phyloP scores from a whole-genome alignment of 345 rosid genomes.

The Mangifera indica region DNA sequence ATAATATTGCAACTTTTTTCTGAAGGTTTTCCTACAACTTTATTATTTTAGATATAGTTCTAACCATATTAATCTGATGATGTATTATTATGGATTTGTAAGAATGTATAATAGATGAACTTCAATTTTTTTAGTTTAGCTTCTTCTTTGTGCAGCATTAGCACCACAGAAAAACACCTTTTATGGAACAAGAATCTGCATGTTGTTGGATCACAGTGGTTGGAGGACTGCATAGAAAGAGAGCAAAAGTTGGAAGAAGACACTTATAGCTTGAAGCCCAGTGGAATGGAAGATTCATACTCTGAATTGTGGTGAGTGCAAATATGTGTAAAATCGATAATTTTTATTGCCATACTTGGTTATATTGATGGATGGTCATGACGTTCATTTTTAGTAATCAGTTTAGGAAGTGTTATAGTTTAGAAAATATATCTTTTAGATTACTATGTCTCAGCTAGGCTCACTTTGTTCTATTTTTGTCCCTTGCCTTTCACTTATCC shows the following conservation, averaged over 20 bases:
- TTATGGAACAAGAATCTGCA: slow-evolving; percentile 45
- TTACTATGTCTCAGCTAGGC: no score
- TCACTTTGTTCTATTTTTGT: no score
- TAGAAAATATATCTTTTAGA: no score
- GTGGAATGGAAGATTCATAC: slow-evolving; percentile 37
- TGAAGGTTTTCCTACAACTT: not conserved
- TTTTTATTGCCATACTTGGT: not conserved
- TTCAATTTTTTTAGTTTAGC: not conserved
- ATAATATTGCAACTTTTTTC: not conserved
- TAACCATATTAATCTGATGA: not conserved
- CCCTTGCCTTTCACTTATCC: not conserved
- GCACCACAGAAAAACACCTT: slow-evolving; percentile 41
- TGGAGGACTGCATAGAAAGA: slow-evolving; percentile 63
- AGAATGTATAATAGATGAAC: not conserved
- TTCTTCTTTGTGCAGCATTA: slow-evolving; percentile 42
- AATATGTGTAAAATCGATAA: slow-evolving; percentile 2
- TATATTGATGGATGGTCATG: not conserved
- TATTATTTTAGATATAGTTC: not conserved
- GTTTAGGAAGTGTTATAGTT: not conserved
- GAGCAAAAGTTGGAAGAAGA: slow-evolving; percentile 64
- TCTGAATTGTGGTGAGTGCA: slow-evolving; percentile 46
- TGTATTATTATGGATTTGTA: not conserved
- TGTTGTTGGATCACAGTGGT: slow-evolving; percentile 71
- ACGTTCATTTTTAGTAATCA: no score
- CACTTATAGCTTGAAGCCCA: slow-evolving; percentile 56